A percentile compares a stretch with the other conserved stretches of the same genome.
phyloP scores from a whole-genome alignment of 75 land plant species.

The Cupressus sempervirens region DNA sequence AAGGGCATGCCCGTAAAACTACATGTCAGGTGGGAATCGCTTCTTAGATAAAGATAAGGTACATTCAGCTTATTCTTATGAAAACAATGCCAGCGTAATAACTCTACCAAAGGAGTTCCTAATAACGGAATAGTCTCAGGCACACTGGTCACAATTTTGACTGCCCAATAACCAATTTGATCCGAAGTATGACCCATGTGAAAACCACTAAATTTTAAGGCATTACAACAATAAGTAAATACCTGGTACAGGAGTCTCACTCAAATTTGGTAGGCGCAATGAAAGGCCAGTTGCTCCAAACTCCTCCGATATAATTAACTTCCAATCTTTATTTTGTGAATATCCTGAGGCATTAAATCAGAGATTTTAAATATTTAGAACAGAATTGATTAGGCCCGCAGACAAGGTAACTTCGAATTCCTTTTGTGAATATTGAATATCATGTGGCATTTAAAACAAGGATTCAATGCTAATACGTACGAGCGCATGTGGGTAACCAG shows the following conservation, averaged over 20 bases:
- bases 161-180: no score
- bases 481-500: not conserved
- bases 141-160: no score
- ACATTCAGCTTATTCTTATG: not conserved
- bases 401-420: no score
- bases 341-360: not conserved
- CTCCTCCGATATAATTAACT: not conserved
- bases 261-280: not conserved
- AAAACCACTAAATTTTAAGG: not conserved
- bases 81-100: not conserved
- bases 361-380: not conserved
- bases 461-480: no score
- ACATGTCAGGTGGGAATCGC: not conserved
- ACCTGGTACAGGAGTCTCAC: not conserved
- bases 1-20: not conserved
- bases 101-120: no score
- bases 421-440: no score
- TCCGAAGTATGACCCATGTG: not conserved
- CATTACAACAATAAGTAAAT: not conserved
- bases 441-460: no score
- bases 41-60: not conserved
- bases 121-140: no score
- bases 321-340: not conserved
- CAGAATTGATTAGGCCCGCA: not conserved
- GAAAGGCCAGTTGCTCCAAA: not conserved